Conservation (phyloP, 1,284 basidiomycete genomes). For the Ustilago esculenta region DNA sequence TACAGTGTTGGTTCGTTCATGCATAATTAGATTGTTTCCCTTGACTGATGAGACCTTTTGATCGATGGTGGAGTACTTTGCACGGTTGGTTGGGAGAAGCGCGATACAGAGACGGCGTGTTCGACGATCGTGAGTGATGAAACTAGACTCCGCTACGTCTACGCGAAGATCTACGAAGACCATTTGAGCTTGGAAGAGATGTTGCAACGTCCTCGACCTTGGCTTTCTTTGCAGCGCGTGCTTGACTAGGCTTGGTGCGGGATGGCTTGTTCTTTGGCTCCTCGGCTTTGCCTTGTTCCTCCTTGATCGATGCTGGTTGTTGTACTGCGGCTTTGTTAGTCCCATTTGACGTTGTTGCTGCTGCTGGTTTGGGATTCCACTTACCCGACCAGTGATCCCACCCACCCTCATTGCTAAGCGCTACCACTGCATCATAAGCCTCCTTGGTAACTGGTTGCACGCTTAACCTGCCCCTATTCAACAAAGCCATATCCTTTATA, state of each 20-base stretch:
- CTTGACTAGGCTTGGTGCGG: not conserved
- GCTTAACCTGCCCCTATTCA: conserved; percentile 85
- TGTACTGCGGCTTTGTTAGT: not conserved
- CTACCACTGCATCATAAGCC: conserved; percentile 77
- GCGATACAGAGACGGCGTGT: no score
- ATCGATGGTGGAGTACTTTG: no score
- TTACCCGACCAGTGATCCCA: conserved; percentile 67
- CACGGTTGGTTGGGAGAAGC: no score
- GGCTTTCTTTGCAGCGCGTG: conserved; percentile 7
- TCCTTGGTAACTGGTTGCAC: conserved; percentile 78
- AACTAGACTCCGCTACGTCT: conserved; percentile 13
- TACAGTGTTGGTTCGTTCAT: no score
- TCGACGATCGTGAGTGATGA: no score
- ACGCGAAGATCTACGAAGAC: conserved; percentile 26
- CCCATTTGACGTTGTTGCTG: conserved; percentile 1
- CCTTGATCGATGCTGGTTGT: not conserved
- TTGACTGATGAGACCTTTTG: not conserved
- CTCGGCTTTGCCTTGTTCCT: not conserved
- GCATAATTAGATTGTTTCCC: no score
- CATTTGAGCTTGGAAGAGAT: not conserved
- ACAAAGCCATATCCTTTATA: conserved; percentile 78
- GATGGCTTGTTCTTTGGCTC: not conserved
- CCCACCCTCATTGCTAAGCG: conserved; percentile 77
- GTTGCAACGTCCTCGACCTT: conserved; percentile 5
- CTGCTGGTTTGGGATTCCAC: conserved; percentile 40